Evolutionary conservation across 768 basidiomycete species (phyloP).

Genomic region (Erythrobasidium yunnanense): DNA sequence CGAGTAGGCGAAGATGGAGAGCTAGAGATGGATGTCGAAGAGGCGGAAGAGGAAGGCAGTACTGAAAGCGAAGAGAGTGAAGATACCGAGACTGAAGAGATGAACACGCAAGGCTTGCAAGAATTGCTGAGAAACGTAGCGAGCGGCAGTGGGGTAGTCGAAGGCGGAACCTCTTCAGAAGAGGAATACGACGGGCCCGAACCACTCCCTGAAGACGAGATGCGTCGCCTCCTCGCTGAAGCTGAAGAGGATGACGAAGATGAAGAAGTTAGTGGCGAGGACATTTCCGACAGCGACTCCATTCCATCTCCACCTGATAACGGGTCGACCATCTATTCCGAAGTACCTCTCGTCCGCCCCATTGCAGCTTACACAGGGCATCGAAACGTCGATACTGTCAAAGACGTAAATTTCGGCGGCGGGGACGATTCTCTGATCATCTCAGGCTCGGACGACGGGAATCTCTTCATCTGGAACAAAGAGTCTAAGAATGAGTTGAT

Average conservation of each 20-base stretch:
- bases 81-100: neutral
- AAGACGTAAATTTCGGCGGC: conserved; percentile 36
- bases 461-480: conserved; percentile 35
- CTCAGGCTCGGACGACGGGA: conserved; percentile 38
- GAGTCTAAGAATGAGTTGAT: conserved; percentile 21
- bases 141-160: neutral
- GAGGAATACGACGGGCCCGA: neutral
- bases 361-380: conserved; percentile 28
- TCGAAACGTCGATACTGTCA: conserved; percentile 35
- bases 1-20: conserved; percentile 23
- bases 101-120: neutral
- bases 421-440: conserved; percentile 28
- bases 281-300: neutral
- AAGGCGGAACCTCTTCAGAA: neutral
- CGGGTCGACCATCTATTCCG: neutral
- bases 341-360: conserved; percentile 32
- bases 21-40: conserved; percentile 23
- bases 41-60: no score
- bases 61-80: neutral
- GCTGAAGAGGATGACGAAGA: neutral
- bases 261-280: neutral
- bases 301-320: conserved; percentile 1
- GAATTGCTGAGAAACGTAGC: conserved; percentile 6
- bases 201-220: no score
- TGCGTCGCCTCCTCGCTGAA: neutral